Evolutionary conservation across 2,329 filamentous ascomycete genomes (phyloP).

Genomic region (Purpureocillium takamizusanense): DNA sequence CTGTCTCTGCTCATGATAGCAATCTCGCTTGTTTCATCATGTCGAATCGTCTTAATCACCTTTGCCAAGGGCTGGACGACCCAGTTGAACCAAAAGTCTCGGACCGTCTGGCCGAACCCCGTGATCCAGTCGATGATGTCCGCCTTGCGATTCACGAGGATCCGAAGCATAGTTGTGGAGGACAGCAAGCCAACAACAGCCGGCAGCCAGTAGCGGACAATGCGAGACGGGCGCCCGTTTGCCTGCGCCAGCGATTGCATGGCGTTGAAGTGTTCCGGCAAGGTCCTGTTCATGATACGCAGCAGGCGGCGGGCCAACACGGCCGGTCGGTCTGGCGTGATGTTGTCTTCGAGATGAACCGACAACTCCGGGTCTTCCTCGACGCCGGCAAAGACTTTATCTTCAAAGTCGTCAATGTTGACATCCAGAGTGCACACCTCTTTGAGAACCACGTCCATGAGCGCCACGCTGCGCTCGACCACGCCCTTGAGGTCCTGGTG

Average conservation of each 20-base stretch:
- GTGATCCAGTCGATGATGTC: slow-evolving; percentile 74
- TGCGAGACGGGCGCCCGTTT: slow-evolving; percentile 65
- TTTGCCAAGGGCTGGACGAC: slow-evolving; percentile 77
- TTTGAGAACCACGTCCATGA: slow-evolving; percentile 79
- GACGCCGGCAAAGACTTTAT: slow-evolving; percentile 54
- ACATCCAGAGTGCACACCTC: slow-evolving; percentile 59
- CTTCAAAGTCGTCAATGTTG: slow-evolving; percentile 54
- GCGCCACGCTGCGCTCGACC: slow-evolving; percentile 68
- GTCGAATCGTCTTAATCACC: slow-evolving; percentile 83
- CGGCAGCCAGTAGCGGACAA: slow-evolving; percentile 87
- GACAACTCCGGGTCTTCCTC: slow-evolving; percentile 52
- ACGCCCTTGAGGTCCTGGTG: slow-evolving; percentile 56
- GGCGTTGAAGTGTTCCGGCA: slow-evolving; percentile 56
- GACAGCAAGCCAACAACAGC: slow-evolving; percentile 63
- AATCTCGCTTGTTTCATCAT: slow-evolving; percentile 87
- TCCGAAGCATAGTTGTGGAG: slow-evolving; percentile 74
- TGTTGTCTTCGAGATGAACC: slow-evolving; percentile 37
- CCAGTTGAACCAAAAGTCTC: slow-evolving; percentile 97
- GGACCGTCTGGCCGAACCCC: slow-evolving; percentile 67
- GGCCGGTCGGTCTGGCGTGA: slow-evolving; percentile 38
- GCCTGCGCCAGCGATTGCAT: slow-evolving; percentile 47
- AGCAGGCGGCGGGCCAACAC: slow-evolving; percentile 60
- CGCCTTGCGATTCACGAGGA: slow-evolving; percentile 64
- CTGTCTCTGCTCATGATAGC: slow-evolving; percentile 94
- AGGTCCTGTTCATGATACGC: slow-evolving; percentile 55